Evolutionary conservation across 805 yeast species (phyloP), one percentile per base, ranked within the genome.

Genomic region (Yamadazyma akitaensis): DNA sequence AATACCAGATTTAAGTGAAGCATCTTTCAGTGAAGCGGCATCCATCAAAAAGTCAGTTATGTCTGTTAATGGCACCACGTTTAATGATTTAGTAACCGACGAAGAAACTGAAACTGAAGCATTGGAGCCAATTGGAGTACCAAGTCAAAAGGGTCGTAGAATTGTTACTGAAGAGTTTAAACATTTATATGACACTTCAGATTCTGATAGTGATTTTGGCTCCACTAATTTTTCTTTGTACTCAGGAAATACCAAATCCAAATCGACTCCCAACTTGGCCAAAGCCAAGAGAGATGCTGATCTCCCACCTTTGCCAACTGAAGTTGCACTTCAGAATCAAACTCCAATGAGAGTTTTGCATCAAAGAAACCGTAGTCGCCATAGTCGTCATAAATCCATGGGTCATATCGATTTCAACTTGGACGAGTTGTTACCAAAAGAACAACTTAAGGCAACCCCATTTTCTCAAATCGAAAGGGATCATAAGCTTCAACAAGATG

Each of bases 351-450:
- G 55, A 28, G 24, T 13, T 11, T 31, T 17, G 13, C 43, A 38
- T 14, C n/a, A 24, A 24, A 37, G 66, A 17, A 42, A 42, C 34
- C 64, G 64, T 5, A 52, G 53, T 21, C 62, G 65, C 32, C 77
- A 72, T 43, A 49, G 63, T n/a, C 67, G 77, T 28, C 68, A 66
- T 43, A 64, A 65, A 40, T 69, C 74, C 2, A 60, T 71, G 72
- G 65, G 60, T 44, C 62, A 59, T 44, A 68, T 72, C 37, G 57
- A 57, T 13, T 60, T 63, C 44, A 43, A 54, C 18, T 30, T 52
- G 5, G 46, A 47, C 3, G 63, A 53, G 34, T 32, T 47, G 24
- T 25, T 40, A 26, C 36, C 30, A 12, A 31, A 43, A 28, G 30
- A 35, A 28, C 12, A 19, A 14, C 42, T n/a, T 14, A 21, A 32